Conservation (phyloP, 257 asterid species). For the Forsythia suspensa region DNA sequence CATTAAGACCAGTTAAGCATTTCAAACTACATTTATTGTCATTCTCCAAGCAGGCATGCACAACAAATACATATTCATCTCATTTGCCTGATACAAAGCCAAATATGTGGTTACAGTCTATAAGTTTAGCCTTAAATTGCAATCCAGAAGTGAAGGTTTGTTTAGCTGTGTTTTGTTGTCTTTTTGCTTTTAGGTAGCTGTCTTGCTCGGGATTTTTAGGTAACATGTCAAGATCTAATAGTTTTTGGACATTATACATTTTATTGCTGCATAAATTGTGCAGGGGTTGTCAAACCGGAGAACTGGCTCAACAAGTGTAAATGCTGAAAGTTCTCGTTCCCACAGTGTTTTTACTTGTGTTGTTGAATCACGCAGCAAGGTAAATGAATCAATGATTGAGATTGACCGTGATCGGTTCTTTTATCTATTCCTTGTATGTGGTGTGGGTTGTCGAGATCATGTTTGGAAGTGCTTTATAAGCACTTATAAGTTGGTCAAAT, state of each 20-base stretch:
- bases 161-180: slow-evolving; percentile 4
- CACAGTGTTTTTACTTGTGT: slow-evolving; percentile 98
- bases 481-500: no score
- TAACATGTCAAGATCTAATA: slow-evolving; percentile 6
- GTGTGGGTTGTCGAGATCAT: no score
- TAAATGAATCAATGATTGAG: slow-evolving; percentile 28
- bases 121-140: slow-evolving; percentile 7
- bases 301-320: slow-evolving; percentile 84
- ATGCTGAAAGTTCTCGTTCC: slow-evolving; percentile 98
- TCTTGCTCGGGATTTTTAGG: slow-evolving; percentile 13
- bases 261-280: slow-evolving; percentile 21
- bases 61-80: not conserved
- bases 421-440: no score
- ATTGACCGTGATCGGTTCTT: not conserved
- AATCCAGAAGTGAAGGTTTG: slow-evolving; percentile 7
- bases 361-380: slow-evolving; percentile 98
- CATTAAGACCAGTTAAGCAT: not conserved
- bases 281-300: slow-evolving; percentile 95
- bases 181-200: not conserved
- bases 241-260: slow-evolving; percentile 16
- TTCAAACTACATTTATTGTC: not conserved
- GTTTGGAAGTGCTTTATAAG: no score
- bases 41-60: not conserved
- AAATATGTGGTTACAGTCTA: not conserved
- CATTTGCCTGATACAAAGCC: not conserved